A percentile compares a stretch with the other conserved stretches of the same genome.
Evolutionary conservation across 495 filamentous ascomycete genomes (phyloP).

Genomic region (Pyrenula massariospora): DNA sequence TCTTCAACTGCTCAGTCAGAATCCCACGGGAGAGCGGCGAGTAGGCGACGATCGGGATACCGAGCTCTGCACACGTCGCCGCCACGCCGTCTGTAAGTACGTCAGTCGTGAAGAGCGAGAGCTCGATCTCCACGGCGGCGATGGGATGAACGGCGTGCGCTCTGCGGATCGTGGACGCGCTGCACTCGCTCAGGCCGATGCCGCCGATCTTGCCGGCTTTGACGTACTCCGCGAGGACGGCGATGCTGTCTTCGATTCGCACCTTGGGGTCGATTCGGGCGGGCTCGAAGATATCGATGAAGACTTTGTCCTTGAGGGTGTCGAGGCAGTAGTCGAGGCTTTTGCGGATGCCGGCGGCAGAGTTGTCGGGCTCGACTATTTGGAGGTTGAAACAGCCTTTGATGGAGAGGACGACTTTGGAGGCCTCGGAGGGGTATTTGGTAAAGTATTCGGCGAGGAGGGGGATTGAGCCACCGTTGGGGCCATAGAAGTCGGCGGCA

Average conservation of each 20-base stretch:
- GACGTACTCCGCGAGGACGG: constrained; percentile 47
- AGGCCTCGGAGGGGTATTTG: constrained; percentile 46
- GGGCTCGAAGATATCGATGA: constrained; percentile 70
- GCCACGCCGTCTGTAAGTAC: constrained; percentile 56
- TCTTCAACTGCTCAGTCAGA: constrained; percentile 46
- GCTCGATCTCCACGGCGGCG: constrained; percentile 54
- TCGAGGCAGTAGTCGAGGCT: constrained; percentile 52
- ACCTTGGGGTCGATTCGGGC: constrained; percentile 58
- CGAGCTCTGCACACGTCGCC: constrained; percentile 44
- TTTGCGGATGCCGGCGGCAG: constrained; percentile 46
- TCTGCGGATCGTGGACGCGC: constrained; percentile 60
- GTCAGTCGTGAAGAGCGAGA: constrained; percentile 47
- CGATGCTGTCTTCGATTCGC: constrained; percentile 46
- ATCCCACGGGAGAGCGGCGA: constrained; percentile 34
- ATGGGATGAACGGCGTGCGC: constrained; percentile 44
- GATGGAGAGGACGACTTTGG: constrained; percentile 47
- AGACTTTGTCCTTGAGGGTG: constrained; percentile 59
- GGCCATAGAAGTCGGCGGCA: constrained; percentile 70
- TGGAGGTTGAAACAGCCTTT: constrained; percentile 38
- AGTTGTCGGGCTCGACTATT: constrained; percentile 37
- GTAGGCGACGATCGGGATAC: constrained; percentile 51
- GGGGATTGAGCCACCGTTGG: constrained; percentile 51
- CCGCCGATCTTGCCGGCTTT: constrained; percentile 67
- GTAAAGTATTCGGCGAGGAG: constrained; percentile 49
- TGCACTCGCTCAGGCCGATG: constrained; percentile 65